Percentiles rank a stretch among this genome's conserved stretches.
Conservation (phyloP, 805 yeast genomes). For the Candida palmyrensis region DNA sequence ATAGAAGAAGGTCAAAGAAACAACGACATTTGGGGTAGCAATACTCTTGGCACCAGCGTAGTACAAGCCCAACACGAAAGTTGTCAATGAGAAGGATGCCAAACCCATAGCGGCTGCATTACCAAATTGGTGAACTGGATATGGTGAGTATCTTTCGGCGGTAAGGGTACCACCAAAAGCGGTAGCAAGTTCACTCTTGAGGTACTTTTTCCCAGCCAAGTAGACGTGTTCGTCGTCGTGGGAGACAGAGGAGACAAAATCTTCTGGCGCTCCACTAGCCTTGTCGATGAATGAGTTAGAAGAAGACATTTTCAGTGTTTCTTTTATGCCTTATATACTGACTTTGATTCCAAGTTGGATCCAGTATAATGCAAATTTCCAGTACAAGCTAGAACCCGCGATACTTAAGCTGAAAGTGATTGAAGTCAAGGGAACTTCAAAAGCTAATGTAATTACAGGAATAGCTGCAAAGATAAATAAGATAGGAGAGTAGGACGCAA, state of each 20-base stretch:
- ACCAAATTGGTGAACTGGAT: slow-evolving; percentile 42
- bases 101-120: slow-evolving; percentile 55
- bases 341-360: slow-evolving; percentile 2
- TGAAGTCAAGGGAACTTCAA: slow-evolving; percentile 4
- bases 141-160: slow-evolving; percentile 40
- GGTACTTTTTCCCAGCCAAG: slow-evolving; percentile 39
- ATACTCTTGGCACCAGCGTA: slow-evolving; percentile 45
- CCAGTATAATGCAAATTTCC: neutral
- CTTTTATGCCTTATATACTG: slow-evolving; percentile 2
- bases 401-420: neutral
- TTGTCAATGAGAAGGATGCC: slow-evolving; percentile 42
- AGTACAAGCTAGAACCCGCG: neutral
- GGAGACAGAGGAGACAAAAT: neutral
- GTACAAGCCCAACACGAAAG: slow-evolving; percentile 44
- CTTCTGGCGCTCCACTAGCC: neutral
- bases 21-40: slow-evolving; percentile 33
- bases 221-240: slow-evolving; percentile 36
- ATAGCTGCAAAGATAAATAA: slow-evolving; percentile 3
- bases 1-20: slow-evolving; percentile 44
- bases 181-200: slow-evolving; percentile 49
- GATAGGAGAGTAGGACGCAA: too few relatives aligned
- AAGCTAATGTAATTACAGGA: neutral
- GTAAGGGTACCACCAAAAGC: slow-evolving; percentile 61
- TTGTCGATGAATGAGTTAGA: neutral
- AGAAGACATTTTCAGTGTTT: slow-evolving; percentile 1